phyloP scores from a whole-genome alignment of 306 rosid species.

The Quercus glauca region DNA sequence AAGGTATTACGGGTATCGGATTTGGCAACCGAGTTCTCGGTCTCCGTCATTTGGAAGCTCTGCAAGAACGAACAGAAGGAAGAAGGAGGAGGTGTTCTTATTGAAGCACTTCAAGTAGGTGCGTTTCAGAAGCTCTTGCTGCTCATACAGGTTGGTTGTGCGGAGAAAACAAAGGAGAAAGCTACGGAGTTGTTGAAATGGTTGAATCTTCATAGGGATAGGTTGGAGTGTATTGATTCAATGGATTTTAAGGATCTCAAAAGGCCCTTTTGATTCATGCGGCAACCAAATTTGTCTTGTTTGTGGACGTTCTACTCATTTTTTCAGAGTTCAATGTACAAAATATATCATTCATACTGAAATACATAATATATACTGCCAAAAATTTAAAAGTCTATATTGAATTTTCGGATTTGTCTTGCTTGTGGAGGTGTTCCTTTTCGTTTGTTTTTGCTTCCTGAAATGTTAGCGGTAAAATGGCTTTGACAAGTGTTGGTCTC shows the following conservation, averaged over 20 bases:
- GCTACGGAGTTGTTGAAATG: constrained; percentile 65
- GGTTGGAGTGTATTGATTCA: constrained; percentile 64
- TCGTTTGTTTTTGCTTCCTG: neutral
- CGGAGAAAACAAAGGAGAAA: constrained; percentile 56
- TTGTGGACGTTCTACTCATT: neutral
- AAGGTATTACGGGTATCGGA: constrained; percentile 69
- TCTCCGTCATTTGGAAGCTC: constrained; percentile 73
- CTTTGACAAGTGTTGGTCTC: neutral
- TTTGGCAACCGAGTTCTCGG: constrained; percentile 50
- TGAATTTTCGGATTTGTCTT: neutral
- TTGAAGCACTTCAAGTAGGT: constrained; percentile 71
- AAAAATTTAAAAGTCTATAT: neutral
- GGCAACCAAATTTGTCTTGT: neutral
- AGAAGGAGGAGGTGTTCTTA: constrained; percentile 31
- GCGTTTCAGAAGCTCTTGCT: constrained; percentile 75
- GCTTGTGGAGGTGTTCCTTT: neutral
- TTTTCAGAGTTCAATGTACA: neutral
- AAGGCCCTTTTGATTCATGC: constrained; percentile 34
- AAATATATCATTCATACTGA: neutral
- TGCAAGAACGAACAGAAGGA: constrained; percentile 35
- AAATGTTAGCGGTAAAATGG: neutral
- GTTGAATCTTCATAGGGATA: constrained; percentile 56
- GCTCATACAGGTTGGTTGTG: constrained; percentile 81
- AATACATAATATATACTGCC: neutral
- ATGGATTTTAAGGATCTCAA: constrained; percentile 59